phyloP scores from a whole-genome alignment of 805 yeast species.

The Starmerella tilneyi region DNA sequence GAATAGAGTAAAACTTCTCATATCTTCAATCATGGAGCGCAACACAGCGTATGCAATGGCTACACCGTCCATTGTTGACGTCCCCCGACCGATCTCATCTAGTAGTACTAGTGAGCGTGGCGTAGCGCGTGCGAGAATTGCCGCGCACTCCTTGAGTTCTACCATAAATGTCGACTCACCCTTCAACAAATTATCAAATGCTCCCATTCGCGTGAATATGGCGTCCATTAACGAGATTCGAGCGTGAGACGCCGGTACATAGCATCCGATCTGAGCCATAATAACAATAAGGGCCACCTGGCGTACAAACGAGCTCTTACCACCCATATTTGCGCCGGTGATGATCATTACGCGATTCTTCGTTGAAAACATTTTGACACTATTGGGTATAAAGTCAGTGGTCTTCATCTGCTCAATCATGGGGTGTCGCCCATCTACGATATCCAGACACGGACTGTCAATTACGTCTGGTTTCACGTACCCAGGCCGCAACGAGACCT shows the following conservation, averaged over 20 bases:
- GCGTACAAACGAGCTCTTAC: conserved; percentile 66
- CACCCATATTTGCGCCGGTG: conserved; percentile 87
- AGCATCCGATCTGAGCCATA: conserved; percentile 71
- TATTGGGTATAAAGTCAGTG: conserved; percentile 53
- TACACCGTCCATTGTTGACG: conserved; percentile 66
- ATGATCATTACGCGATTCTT: conserved; percentile 49
- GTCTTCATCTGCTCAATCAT: conserved; percentile 44
- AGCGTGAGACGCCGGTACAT: conserved; percentile 56
- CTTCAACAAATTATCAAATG: conserved; percentile 60
- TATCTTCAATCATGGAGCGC: conserved; percentile 41
- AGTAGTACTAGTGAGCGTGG: conserved; percentile 49
- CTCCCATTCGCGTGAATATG: conserved; percentile 56
- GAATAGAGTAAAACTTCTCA: conserved; percentile 53
- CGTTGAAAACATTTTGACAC: conserved; percentile 41
- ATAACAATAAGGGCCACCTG: conserved; percentile 61
- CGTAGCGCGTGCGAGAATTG: conserved; percentile 44
- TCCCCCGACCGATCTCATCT: conserved; percentile 73
- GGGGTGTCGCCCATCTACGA: conserved; percentile 56
- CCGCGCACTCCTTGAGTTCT: conserved; percentile 57
- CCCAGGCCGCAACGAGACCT: conserved; percentile 41
- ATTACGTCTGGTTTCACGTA: conserved; percentile 45
- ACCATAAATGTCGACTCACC: conserved; percentile 80
- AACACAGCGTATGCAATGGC: conserved; percentile 70
- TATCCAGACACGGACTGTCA: conserved; percentile 38
- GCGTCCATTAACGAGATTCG: conserved; percentile 57